Conservation (phyloP, 768 basidiomycete species). For the Lentinus tigrinus region DNA sequence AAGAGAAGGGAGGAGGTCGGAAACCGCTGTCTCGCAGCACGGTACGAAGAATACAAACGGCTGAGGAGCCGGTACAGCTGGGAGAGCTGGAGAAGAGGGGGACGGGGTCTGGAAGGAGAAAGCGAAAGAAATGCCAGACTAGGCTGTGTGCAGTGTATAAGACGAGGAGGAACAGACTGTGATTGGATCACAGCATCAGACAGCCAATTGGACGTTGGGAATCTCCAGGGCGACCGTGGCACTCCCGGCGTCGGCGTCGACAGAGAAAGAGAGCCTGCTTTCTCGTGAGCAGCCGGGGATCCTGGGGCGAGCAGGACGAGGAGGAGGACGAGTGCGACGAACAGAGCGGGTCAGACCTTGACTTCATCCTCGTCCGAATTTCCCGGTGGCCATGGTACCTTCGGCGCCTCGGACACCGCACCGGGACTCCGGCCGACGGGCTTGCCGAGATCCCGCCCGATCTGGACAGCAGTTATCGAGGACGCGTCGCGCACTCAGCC, state of each 20-base stretch:
- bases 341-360: background rate
- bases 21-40: slow-evolving; percentile 25
- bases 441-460: no score
- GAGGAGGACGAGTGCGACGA: background rate
- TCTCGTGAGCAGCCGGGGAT: background rate
- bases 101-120: slow-evolving; percentile 2
- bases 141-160: slow-evolving; percentile 10
- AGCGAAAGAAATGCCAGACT: slow-evolving; percentile 2
- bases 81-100: background rate
- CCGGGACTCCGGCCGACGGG: no score
- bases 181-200: slow-evolving; percentile 24
- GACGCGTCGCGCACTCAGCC: slow-evolving; percentile 9
- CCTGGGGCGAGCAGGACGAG: background rate
- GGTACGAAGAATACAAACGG: background rate
- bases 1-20: slow-evolving; percentile 5
- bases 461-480: background rate
- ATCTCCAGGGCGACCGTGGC: slow-evolving; percentile 34
- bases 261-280: slow-evolving; percentile 13
- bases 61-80: background rate
- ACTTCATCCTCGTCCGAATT: no score
- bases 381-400: slow-evolving; percentile 20
- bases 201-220: slow-evolving; percentile 18
- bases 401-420: background rate
- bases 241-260: background rate
- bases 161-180: background rate